Base-by-base conservation (phyloP, 345 rosid species). In the Laguncularia racemosa region DNA sequence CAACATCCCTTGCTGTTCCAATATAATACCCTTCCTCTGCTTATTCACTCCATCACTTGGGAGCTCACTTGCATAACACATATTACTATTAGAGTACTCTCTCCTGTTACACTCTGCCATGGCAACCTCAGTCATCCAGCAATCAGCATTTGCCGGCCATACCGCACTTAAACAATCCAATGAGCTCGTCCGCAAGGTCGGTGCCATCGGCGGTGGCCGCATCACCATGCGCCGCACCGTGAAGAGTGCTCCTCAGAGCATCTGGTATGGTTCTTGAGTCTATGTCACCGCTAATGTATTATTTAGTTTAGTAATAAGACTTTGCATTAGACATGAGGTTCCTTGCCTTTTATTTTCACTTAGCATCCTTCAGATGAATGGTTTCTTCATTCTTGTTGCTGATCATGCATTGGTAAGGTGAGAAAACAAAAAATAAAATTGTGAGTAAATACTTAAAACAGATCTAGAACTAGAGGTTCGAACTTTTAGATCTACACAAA, bases 111-210 rank as follows among this genome's bases (percentile, higher is more conserved):
- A 28, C 11, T 17, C 23, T 20, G 13, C 57, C 12, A 91, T 91
- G 98, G 96, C 98, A 59, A 79, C 96, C 58, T 84, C 92, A 48
- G 90, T 84, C 52, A 67, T 82, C 71, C 98, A 91, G 50, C 95
- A 84, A 56, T 82, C 96, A 14, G 81, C 97, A 20, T 85, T 88
- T 58, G 79, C 86, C 6, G 95, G 97, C 43, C 86, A 83, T 73
- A 73, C 84, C 12, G 82, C 91, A 6, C 60, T 92, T 71, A 83
- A 73, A 75, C 83, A 76, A 20, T 65, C 95, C 61, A 86, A 78
- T 63, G 98, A 84, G 57, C 77, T 86, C 26, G 64, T 77, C 74
- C 83, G 86, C 53, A 86, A 89, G 72, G 82, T 78, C 16, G 95
- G 89, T 21, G 64, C 64, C 69, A 50, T 73, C 11, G 79, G 81